Evolutionary conservation across 2,329 filamentous ascomycete species (phyloP).

Genomic region (Colletotrichum trifolii): DNA sequence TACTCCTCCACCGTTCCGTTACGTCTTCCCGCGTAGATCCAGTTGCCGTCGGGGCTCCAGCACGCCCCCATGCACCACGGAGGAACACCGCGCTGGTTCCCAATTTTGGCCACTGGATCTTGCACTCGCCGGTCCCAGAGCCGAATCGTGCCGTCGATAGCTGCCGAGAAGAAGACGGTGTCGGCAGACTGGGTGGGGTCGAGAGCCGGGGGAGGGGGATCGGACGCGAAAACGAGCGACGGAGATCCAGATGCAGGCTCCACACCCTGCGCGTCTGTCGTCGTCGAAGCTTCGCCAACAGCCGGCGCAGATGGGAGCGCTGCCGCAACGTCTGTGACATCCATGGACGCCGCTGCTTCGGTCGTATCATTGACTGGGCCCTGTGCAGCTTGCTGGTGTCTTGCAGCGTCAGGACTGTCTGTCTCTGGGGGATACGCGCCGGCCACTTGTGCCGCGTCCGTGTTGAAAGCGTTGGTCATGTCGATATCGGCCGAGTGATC

Average conservation of each 20-base stretch:
- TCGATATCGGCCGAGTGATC: slow-evolving; percentile 57
- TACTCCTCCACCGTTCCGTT: slow-evolving; percentile 97
- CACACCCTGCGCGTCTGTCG: slow-evolving; percentile 15
- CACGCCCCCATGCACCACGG: slow-evolving; percentile 98
- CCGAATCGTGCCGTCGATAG: slow-evolving; percentile 87
- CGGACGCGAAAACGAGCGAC: slow-evolving; percentile 51
- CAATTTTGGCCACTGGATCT: slow-evolving; percentile 82
- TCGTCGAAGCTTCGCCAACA: slow-evolving; percentile 22
- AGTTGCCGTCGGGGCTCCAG: slow-evolving; percentile 96
- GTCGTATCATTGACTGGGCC: slow-evolving; percentile 9
- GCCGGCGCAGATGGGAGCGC: not conserved
- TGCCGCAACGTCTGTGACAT: slow-evolving; percentile 2
- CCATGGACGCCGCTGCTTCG: slow-evolving; percentile 3
- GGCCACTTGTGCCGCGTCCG: slow-evolving; percentile 43
- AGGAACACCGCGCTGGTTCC: slow-evolving; percentile 78
- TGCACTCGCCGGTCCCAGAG: slow-evolving; percentile 89
- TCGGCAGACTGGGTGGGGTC: slow-evolving; percentile 73
- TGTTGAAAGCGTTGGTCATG: slow-evolving; percentile 47
- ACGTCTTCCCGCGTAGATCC: slow-evolving; percentile 89
- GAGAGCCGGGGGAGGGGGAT: slow-evolving; percentile 52
- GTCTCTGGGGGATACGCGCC: slow-evolving; percentile 40
- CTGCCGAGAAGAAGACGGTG: slow-evolving; percentile 87
- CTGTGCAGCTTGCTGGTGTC: slow-evolving; percentile 9
- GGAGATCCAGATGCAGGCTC: slow-evolving; percentile 45
- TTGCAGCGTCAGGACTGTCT: slow-evolving; percentile 26